phyloP scores from a whole-genome alignment of 129 eudicot species.

The Deinandra increscens region DNA sequence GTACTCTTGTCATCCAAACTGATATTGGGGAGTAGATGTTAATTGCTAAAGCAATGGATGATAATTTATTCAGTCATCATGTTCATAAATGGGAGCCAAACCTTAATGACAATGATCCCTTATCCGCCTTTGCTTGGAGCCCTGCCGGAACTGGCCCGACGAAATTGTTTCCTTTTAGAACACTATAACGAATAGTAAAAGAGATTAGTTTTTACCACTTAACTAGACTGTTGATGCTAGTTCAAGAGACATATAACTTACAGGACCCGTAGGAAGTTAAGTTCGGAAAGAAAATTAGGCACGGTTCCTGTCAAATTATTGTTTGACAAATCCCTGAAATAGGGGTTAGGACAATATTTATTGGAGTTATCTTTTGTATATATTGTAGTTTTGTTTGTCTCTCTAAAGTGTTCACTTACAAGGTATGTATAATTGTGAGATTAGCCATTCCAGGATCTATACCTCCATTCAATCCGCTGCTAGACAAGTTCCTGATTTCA shows the following conservation, averaged over 20 bases:
- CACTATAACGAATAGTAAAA: conserved; percentile 19
- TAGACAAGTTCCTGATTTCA: conserved; percentile 46
- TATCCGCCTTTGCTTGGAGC: conserved; percentile 37
- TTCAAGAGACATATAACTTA: conserved; percentile 25
- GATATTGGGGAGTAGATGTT: background rate
- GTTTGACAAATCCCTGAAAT: too few relatives aligned
- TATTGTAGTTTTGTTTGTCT: too few relatives aligned
- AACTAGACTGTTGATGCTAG: conserved; percentile 2
- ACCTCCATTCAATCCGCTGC: conserved; percentile 40
- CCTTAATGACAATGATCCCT: conserved; percentile 43
- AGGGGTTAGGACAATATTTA: background rate
- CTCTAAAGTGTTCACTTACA: conserved; percentile 47
- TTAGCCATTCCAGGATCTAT: conserved; percentile 39
- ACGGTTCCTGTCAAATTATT: conserved; percentile 44
- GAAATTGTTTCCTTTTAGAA: conserved; percentile 49
- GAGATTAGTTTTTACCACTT: background rate
- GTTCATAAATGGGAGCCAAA: conserved; percentile 5
- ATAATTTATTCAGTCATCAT: background rate
- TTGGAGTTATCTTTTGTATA: background rate
- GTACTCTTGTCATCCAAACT: conserved; percentile 26
- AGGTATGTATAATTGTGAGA: conserved; percentile 39
- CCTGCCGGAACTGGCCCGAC: conserved; percentile 41
- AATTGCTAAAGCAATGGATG: background rate
- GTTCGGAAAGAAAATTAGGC: conserved; percentile 41
- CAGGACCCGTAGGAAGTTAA: conserved; percentile 37